A percentile compares a stretch with the other conserved stretches of the same genome.
phyloP scores from a whole-genome alignment of 352 stramenopile genomes.

The Globisporangium nagaii region DNA sequence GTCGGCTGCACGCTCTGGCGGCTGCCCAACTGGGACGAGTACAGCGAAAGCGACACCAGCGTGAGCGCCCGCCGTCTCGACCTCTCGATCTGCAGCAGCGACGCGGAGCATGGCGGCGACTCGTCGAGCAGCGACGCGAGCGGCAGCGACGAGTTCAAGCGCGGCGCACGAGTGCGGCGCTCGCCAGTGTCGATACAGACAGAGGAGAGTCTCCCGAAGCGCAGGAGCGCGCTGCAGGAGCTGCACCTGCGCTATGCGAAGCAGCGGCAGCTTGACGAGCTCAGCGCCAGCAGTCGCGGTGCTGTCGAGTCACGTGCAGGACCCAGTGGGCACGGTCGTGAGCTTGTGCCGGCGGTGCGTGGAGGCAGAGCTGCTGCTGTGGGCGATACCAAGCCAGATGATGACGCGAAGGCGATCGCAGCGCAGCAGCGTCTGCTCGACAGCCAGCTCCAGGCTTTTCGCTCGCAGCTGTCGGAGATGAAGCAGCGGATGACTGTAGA shows the following conservation, averaged over 20 bases:
- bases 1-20: constrained; percentile 22
- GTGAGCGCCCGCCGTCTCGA: not conserved
- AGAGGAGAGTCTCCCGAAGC: not conserved
- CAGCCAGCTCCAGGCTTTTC: constrained; percentile 32
- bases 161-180: not conserved
- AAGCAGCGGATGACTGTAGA: constrained; percentile 26
- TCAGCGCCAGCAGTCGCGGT: constrained; percentile 2
- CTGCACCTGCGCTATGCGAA: constrained; percentile 10
- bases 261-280: constrained; percentile 3
- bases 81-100: constrained; percentile 5
- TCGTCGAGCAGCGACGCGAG: not conserved
- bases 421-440: constrained; percentile 29
- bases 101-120: not conserved
- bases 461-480: constrained; percentile 38
- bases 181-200: constrained; percentile 4
- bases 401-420: constrained; percentile 10
- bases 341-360: not conserved
- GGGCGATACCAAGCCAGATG: no score
- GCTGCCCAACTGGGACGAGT: constrained; percentile 53
- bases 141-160: not conserved
- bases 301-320: no score
- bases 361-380: no score
- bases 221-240: constrained; percentile 7
- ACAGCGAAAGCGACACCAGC: constrained; percentile 31
- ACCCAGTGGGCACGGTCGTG: not conserved